These are phyloP conservation scores for Irineochytrium annulatum DNA, from an alignment of 192 early-diverging fungal species.

Conservation along the genomic window DNA sequence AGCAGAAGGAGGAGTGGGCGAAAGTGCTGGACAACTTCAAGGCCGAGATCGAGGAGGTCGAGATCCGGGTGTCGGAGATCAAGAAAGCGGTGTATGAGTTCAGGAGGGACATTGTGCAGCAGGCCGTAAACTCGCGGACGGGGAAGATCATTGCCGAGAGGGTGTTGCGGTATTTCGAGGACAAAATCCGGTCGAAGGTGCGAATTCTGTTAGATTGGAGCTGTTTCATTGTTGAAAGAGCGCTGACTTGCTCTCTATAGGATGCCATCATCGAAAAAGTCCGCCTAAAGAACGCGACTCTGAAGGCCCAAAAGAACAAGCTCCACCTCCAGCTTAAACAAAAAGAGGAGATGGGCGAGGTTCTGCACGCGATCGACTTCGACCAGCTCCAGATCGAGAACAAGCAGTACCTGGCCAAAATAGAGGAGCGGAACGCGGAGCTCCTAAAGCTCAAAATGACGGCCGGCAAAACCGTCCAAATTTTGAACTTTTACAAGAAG, in stretches of 20 bases:
- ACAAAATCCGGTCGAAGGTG: conserved; percentile 54
- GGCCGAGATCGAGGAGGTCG: conserved; percentile 59
- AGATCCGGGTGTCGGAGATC: conserved; percentile 47
- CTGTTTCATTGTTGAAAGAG: background rate
- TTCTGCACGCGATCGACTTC: conserved; percentile 63
- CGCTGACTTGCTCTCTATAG: conserved; percentile 6
- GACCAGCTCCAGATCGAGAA: conserved; percentile 66
- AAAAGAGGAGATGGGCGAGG: conserved; percentile 67
- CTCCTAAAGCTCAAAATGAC: conserved; percentile 62
- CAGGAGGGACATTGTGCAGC: conserved; percentile 48
- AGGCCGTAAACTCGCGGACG: conserved; percentile 46
- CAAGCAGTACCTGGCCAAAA: conserved; percentile 60
- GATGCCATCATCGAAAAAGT: conserved; percentile 60
- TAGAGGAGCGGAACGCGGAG: conserved; percentile 59
- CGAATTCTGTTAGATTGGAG: background rate
- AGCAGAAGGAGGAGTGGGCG: conserved; percentile 57
- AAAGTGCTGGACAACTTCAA: conserved; percentile 55
- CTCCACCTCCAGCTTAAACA: conserved; percentile 60
- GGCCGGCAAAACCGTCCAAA: conserved; percentile 56
- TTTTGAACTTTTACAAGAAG: conserved; percentile 58
- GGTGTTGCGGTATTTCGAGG: conserved; percentile 55
- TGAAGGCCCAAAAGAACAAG: conserved; percentile 62
- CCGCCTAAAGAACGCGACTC: conserved; percentile 55
- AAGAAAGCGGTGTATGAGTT: conserved; percentile 61
- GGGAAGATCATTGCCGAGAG: conserved; percentile 55